Base-by-base conservation (phyloP, 2,329 filamentous ascomycete species). In the Phaeosphaeriaceae sp. region DNA sequence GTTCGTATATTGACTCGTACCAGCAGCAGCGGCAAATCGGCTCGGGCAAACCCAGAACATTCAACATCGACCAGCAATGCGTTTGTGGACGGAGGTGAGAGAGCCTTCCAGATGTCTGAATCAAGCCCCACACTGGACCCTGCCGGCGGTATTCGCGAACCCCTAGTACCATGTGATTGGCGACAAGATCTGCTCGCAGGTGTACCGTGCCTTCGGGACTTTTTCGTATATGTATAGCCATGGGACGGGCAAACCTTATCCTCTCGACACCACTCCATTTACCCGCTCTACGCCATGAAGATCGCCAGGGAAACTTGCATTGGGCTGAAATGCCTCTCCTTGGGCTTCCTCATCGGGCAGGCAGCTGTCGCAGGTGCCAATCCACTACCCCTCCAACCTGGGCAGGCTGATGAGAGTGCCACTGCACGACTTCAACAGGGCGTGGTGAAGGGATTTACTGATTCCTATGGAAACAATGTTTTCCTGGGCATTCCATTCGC, bases 401-500 rank as follows among this genome's bases (percentile, higher is more conserved):
- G 48, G 17, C 58, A 48, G 52, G 13, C 3, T 36, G 31, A 36
- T 13, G 55, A 50, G 46, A 51, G 50, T 11, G 63, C 61, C 2
- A 54, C 51, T 40, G 63, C 63, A 31, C 51, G 48, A 22, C 63
- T 69, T 24, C 36, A 40, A 21, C 58, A 65, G 53, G 63, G 60
- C 13, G 58, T 54, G 20, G 67, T 67, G 19, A 62, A 60, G 50
- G 67, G 66, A 15, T 68, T 65, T 45, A 46, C 56, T 41, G 66
- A 68, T 53, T 49, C 56, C 5, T 53, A 65, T 54, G 60, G 65
- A 15, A 69, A 69, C 31, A 58, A 64, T 0, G 67, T 69, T 3
- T 69, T 68, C 31, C 54, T 70, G 7, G 66, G 66, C 20, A 69
- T 70, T 42, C 67, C 67, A 15, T 70, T 69, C 48, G 67, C 67